These are phyloP conservation scores for Penicillium bialowiezense DNA, from an alignment of 495 filamentous ascomycete species.

Conservation along the genomic window DNA sequence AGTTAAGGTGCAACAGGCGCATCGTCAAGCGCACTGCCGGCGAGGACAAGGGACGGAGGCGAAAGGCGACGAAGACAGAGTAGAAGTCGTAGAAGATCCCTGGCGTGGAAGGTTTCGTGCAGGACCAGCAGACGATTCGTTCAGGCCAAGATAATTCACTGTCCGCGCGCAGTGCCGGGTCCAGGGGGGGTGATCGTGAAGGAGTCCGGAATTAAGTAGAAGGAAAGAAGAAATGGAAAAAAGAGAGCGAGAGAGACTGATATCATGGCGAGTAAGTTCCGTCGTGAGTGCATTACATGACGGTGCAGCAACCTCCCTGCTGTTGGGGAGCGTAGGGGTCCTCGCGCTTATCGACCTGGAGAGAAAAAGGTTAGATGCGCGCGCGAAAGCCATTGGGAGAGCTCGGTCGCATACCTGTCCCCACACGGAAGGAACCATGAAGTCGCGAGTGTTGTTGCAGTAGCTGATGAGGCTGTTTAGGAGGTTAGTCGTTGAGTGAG, in stretches of 20 bases:
- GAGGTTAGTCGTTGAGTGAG: constrained; percentile 1
- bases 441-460: constrained; percentile 94
- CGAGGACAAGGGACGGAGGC: constrained; percentile 13
- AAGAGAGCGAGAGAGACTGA: constrained; percentile 15
- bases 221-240: constrained; percentile 11
- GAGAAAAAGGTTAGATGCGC: constrained; percentile 14
- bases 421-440: constrained; percentile 98
- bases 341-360: constrained; percentile 79
- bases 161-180: constrained; percentile 11
- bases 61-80: constrained; percentile 14
- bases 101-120: constrained; percentile 30
- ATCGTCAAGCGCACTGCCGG: constrained; percentile 16
- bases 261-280: constrained; percentile 35
- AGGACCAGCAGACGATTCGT: constrained; percentile 42
- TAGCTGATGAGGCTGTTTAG: constrained; percentile 82
- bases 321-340: constrained; percentile 97
- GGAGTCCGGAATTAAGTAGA: constrained; percentile 24
- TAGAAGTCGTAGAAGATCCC: constrained; percentile 7
- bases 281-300: constrained; percentile 70
- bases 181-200: constrained; percentile 16
- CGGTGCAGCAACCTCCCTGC: constrained; percentile 82
- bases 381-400: constrained; percentile 2
- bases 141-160: constrained; percentile 17
- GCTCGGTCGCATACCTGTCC: constrained; percentile 64
- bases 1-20: constrained; percentile 23